These are phyloP conservation scores for Fonsecaea pugnacius DNA, from an alignment of 2,329 filamentous ascomycete genomes.

Conservation along the genomic window DNA sequence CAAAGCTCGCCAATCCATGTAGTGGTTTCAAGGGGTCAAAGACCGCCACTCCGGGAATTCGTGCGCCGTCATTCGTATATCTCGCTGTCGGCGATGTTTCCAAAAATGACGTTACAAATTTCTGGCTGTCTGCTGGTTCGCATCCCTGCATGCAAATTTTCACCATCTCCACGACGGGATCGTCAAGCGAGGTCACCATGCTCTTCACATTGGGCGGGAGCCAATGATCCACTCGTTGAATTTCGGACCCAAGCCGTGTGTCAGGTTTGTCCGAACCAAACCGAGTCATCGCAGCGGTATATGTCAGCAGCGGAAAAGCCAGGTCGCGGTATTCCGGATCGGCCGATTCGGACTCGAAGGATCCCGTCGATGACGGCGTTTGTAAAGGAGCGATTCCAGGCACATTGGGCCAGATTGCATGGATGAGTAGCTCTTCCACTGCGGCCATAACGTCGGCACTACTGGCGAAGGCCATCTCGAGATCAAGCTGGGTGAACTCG, in stretches of 20 bases:
- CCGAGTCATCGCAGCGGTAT: constrained; percentile 74
- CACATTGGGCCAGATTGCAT: constrained; percentile 31
- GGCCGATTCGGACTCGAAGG: constrained; percentile 29
- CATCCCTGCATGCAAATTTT: constrained; percentile 57
- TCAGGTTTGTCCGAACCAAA: constrained; percentile 96
- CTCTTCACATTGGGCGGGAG: constrained; percentile 67
- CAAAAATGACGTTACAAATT: constrained; percentile 73
- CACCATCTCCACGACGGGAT: constrained; percentile 76
- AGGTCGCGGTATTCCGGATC: constrained; percentile 7
- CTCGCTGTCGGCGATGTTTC: constrained; percentile 63
- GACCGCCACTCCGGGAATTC: constrained; percentile 79
- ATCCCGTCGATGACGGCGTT: constrained; percentile 34
- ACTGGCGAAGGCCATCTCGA: constrained; percentile 87
- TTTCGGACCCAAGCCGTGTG: constrained; percentile 72
- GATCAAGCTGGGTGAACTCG: constrained; percentile 94
- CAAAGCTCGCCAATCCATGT: constrained; percentile 75
- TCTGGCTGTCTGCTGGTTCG: constrained; percentile 57
- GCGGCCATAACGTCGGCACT: constrained; percentile 70
- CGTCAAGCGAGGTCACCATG: constrained; percentile 72
- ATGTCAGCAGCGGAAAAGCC: constrained; percentile 51
- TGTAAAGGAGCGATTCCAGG: constrained; percentile 23
- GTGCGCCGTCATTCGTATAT: constrained; percentile 71
- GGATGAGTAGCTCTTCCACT: constrained; percentile 46
- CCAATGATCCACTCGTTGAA: constrained; percentile 67
- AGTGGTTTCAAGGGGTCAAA: constrained; percentile 75